These are phyloP conservation scores for Penicillium odoratum DNA, from an alignment of 495 filamentous ascomycete species.

Conservation along the genomic window DNA sequence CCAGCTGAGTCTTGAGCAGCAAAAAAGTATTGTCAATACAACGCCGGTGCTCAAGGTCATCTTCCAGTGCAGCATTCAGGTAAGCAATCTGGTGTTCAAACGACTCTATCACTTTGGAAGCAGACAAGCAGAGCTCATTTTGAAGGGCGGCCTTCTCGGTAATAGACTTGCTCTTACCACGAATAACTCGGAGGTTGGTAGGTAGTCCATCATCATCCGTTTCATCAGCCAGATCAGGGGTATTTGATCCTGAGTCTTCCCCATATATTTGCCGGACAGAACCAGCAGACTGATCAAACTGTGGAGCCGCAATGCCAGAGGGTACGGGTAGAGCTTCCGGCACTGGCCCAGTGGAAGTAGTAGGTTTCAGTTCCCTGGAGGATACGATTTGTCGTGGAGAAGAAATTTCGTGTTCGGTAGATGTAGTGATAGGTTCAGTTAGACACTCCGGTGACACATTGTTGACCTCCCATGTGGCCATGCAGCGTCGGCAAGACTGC, in stretches of 20 bases:
- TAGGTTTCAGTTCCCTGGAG: too few species aligned
- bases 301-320: too few species aligned
- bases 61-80: background rate
- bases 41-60: background rate
- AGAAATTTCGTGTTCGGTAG: background rate
- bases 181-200: background rate
- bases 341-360: background rate
- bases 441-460: too few species aligned
- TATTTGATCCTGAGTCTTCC: too few species aligned
- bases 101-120: background rate
- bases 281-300: too few species aligned
- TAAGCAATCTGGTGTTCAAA: background rate
- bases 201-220: background rate
- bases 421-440: too few species aligned
- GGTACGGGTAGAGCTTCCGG: background rate
- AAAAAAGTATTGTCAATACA: background rate
- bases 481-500: slow-evolving; percentile 18
- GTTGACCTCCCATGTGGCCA: slow-evolving; percentile 1
- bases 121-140: background rate
- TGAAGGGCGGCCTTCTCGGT: background rate
- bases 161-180: background rate
- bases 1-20: background rate
- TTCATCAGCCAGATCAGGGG: background rate
- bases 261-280: too few species aligned
- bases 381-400: background rate